Percentiles rank a stretch among this genome's conserved stretches.
Conservation (phyloP, 108 stramenopile species). For the Craspedostauros australis region DNA sequence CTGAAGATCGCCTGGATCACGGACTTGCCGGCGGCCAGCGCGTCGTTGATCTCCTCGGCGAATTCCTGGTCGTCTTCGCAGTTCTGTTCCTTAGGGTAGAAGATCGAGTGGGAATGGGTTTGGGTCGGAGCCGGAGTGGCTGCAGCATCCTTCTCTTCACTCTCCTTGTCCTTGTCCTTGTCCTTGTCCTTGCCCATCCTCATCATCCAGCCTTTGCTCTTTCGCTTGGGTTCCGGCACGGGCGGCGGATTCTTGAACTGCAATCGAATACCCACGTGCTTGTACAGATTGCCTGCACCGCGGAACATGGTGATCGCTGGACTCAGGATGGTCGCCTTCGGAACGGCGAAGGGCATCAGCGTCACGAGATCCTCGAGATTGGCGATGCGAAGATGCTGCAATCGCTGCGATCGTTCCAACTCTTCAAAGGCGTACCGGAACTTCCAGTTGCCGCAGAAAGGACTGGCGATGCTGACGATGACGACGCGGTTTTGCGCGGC, state of each 20-base stretch:
- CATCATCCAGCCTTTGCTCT: constrained; percentile 25
- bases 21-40: constrained; percentile 20
- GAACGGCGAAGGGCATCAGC: constrained; percentile 47
- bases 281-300: constrained; percentile 47
- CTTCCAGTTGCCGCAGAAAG: constrained; percentile 52
- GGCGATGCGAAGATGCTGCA: constrained; percentile 65
- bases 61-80: constrained; percentile 18
- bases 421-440: constrained; percentile 55
- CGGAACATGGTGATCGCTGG: constrained; percentile 25
- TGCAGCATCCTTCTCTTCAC: too few relatives aligned
- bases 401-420: constrained; percentile 48
- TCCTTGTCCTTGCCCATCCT: constrained; percentile 14
- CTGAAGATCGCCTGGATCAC: constrained; percentile 7
- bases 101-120: constrained; percentile 5
- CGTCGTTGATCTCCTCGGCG: constrained; percentile 26
- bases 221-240: constrained; percentile 1
- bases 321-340: constrained; percentile 35
- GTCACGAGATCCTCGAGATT: constrained; percentile 73
- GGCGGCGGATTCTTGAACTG: constrained; percentile 16
- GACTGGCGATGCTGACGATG: constrained; percentile 52
- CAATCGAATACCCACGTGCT: constrained; percentile 55
- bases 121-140: too few relatives aligned
- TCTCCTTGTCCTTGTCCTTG: background rate
- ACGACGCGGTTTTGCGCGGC: constrained; percentile 25
- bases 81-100: constrained; percentile 22